phyloP scores from a whole-genome alignment of 2,329 filamentous ascomycete genomes.

The Magnaporthiopsis rhizophila region DNA sequence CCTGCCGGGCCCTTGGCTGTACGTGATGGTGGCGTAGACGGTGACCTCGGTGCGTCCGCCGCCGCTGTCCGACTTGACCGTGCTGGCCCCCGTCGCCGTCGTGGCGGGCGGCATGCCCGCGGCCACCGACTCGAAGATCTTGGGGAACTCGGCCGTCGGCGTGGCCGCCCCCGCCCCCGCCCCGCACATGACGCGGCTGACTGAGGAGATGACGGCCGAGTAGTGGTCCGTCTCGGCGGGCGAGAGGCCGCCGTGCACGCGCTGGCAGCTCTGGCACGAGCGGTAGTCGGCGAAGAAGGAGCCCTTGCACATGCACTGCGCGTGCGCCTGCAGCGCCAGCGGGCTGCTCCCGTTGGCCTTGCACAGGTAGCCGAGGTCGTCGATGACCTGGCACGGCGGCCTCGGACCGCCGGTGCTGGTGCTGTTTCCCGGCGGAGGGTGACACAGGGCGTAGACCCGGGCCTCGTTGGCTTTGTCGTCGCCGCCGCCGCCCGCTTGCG shows the following conservation, averaged over 20 bases:
- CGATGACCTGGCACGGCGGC: conserved; percentile 25
- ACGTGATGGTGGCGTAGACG: conserved; percentile 30
- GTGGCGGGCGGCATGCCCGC: conserved; percentile 18
- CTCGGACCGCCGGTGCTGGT: conserved; percentile 8
- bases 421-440: no score
- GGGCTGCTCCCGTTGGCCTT: conserved; percentile 23
- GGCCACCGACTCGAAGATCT: conserved; percentile 24
- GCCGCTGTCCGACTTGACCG: conserved; percentile 11
- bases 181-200: conserved; percentile 22
- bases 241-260: conserved; percentile 28
- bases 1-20: conserved; percentile 25
- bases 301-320: conserved; percentile 30
- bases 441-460: no score
- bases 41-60: conserved; percentile 29
- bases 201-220: conserved; percentile 26
- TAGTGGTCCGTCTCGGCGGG: conserved; percentile 25
- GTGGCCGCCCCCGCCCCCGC: conserved; percentile 14
- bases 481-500: no score
- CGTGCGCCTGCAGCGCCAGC: conserved; percentile 20
- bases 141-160: conserved; percentile 26
- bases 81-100: conserved; percentile 22
- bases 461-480: no score
- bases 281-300: conserved; percentile 33
- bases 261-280: conserved; percentile 32
- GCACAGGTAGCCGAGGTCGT: conserved; percentile 24